A percentile compares a stretch with the other conserved stretches of the same genome.
These are phyloP conservation scores for Penicillium ucsense DNA, from an alignment of 495 filamentous ascomycete genomes.

Conservation along the genomic window DNA sequence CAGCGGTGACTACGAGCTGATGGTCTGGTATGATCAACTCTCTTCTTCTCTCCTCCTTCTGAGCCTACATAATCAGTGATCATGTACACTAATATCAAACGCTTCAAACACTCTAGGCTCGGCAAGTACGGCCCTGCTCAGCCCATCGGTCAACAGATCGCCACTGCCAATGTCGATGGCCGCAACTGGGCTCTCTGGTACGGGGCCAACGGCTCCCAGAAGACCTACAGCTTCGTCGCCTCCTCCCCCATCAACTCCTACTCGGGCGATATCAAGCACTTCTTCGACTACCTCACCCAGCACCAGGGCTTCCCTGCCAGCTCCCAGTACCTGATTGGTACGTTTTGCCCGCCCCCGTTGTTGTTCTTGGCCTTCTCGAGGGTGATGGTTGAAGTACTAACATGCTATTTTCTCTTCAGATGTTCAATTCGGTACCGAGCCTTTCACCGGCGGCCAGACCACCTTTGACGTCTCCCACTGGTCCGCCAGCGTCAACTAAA, in stretches of 20 bases:
- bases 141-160: slow-evolving; percentile 30
- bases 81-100: not conserved
- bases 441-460: slow-evolving; percentile 26
- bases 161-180: slow-evolving; percentile 21
- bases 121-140: slow-evolving; percentile 23
- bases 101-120: slow-evolving; percentile 15
- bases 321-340: slow-evolving; percentile 38
- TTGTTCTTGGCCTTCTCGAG: not conserved
- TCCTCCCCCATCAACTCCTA: slow-evolving; percentile 19
- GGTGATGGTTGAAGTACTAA: too few species aligned
- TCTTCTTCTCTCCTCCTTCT: too few species aligned
- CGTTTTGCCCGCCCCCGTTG: slow-evolving; percentile 3
- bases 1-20: slow-evolving; percentile 39
- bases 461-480: slow-evolving; percentile 14
- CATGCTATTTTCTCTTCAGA: not conserved
- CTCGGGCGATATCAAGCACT: slow-evolving; percentile 31
- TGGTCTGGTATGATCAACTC: slow-evolving; percentile 33
- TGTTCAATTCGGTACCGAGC: slow-evolving; percentile 38
- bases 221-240: slow-evolving; percentile 38
- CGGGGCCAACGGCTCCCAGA: slow-evolving; percentile 28
- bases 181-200: slow-evolving; percentile 28
- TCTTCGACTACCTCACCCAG: slow-evolving; percentile 31
- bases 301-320: slow-evolving; percentile 26
- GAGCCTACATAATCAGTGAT: too few species aligned
- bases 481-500: slow-evolving; percentile 1